Evolutionary conservation across 2,329 filamentous ascomycete genomes (phyloP).

Genomic region (Emergomyces orientalis): DNA sequence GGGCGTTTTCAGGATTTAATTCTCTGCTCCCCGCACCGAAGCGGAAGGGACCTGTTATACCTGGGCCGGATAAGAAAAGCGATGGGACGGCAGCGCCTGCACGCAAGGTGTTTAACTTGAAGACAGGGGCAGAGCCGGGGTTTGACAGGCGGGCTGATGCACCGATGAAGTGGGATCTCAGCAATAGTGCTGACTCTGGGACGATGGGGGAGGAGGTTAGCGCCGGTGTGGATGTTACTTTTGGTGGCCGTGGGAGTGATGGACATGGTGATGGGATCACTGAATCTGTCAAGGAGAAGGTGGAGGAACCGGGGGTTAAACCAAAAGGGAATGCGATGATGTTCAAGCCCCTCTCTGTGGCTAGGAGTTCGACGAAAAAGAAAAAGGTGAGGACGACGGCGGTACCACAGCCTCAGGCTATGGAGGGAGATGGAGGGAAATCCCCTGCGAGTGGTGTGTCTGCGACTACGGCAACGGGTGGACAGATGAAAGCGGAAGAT

Average conservation of each 20-base stretch:
- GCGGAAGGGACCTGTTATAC: constrained; percentile 25
- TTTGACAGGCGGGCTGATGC: constrained; percentile 58
- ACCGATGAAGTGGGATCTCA: constrained; percentile 26
- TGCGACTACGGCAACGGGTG: constrained; percentile 12
- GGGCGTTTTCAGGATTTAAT: constrained; percentile 71
- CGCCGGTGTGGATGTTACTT: constrained; percentile 15
- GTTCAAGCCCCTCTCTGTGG: constrained; percentile 83
- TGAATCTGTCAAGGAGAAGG: constrained; percentile 18
- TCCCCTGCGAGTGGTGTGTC: constrained; percentile 15
- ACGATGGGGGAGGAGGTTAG: constrained; percentile 25
- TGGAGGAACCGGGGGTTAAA: constrained; percentile 32
- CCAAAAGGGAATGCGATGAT: constrained; percentile 69
- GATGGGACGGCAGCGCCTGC: constrained; percentile 33
- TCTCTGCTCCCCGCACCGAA: constrained; percentile 81
- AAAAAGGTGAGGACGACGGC: constrained; percentile 45
- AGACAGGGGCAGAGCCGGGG: constrained; percentile 72
- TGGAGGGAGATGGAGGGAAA: constrained; percentile 11
- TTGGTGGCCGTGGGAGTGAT: constrained; percentile 6
- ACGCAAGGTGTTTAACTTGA: constrained; percentile 58
- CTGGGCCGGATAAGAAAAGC: constrained; percentile 18
- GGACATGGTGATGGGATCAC: constrained; percentile 11
- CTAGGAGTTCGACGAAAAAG: constrained; percentile 64
- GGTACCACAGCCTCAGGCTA: constrained; percentile 20
- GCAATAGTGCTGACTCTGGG: constrained; percentile 25
- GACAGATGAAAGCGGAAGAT: constrained; percentile 9